A percentile compares a stretch with the other conserved stretches of the same genome.
Evolutionary conservation across 345 rosid genomes (phyloP).

Genomic region (Populus pruinosa): DNA sequence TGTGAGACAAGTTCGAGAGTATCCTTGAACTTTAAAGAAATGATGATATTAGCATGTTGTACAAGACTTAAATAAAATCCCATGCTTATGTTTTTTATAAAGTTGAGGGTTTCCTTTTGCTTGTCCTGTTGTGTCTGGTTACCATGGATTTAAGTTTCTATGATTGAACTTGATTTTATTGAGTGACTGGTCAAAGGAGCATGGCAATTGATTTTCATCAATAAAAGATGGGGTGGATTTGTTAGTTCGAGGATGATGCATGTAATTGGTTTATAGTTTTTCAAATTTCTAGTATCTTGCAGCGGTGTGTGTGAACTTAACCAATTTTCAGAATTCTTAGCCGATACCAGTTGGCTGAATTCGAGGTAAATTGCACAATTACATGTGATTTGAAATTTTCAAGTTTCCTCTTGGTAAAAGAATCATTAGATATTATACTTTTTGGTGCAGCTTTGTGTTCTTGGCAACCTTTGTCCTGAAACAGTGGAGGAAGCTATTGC

Average conservation of each 20-base stretch:
- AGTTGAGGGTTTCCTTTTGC: neutral
- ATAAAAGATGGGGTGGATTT: neutral
- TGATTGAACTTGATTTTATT: neutral
- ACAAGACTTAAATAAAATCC: no score
- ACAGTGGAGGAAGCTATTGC: constrained; percentile 97
- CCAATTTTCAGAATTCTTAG: constrained; percentile 67
- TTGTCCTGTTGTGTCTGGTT: neutral
- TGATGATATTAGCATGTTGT: neutral
- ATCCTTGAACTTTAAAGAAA: constrained; percentile 44
- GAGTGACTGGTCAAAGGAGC: neutral
- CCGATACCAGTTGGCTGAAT: constrained; percentile 83
- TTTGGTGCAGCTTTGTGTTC: constrained; percentile 82
- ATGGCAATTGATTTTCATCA: neutral
- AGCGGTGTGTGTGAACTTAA: constrained; percentile 40
- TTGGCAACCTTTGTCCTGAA: constrained; percentile 97
- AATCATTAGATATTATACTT: neutral
- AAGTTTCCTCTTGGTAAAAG: constrained; percentile 1
- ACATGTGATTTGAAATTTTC: neutral
- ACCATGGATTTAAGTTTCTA: neutral
- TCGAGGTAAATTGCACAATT: constrained; percentile 55
- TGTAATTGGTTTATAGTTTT: neutral
- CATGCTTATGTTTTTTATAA: neutral
- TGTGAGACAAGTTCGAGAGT: constrained; percentile 98
- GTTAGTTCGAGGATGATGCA: neutral
- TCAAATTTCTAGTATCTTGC: neutral